phyloP scores from a whole-genome alignment of 202 grass and related monocot species.

The Dendrocalamus latiflorus region DNA sequence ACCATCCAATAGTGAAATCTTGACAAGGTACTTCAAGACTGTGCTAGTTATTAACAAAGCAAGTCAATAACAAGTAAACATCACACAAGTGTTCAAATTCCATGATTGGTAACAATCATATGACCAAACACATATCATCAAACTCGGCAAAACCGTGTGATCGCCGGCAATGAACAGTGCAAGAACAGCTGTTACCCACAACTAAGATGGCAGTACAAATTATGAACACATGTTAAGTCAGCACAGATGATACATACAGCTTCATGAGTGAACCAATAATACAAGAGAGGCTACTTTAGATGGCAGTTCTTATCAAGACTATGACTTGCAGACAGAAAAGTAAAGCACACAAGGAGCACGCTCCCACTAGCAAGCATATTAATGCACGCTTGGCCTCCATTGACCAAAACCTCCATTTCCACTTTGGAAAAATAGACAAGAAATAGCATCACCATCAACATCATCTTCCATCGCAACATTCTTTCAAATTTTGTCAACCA shows the following conservation, averaged over 20 bases:
- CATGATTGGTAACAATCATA: conserved; percentile 5
- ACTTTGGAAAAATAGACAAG: conserved; percentile 32
- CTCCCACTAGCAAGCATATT: conserved; percentile 52
- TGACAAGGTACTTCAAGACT: background rate
- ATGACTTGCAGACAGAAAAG: conserved; percentile 42
- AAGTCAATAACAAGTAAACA: background rate
- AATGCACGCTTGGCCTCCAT: conserved; percentile 38
- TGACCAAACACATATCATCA: background rate
- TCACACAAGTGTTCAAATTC: background rate
- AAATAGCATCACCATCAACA: conserved; percentile 34
- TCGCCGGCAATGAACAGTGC: conserved; percentile 13
- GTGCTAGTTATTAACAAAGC: background rate
- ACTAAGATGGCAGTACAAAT: conserved; percentile 15
- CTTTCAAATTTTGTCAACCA: conserved; percentile 59
- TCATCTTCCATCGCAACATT: conserved; percentile 51
- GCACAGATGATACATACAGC: conserved; percentile 21
- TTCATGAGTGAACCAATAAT: conserved; percentile 21
- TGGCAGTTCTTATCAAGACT: conserved; percentile 40
- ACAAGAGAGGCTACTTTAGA: conserved; percentile 2
- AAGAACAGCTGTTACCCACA: conserved; percentile 35
- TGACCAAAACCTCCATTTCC: conserved; percentile 28
- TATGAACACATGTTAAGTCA: conserved; percentile 35
- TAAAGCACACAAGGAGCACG: conserved; percentile 36
- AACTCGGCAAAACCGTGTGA: background rate
- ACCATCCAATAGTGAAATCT: conserved; percentile 8